phyloP scores from a whole-genome alignment of 768 basidiomycete species.

The Tubosaeta sp. region DNA sequence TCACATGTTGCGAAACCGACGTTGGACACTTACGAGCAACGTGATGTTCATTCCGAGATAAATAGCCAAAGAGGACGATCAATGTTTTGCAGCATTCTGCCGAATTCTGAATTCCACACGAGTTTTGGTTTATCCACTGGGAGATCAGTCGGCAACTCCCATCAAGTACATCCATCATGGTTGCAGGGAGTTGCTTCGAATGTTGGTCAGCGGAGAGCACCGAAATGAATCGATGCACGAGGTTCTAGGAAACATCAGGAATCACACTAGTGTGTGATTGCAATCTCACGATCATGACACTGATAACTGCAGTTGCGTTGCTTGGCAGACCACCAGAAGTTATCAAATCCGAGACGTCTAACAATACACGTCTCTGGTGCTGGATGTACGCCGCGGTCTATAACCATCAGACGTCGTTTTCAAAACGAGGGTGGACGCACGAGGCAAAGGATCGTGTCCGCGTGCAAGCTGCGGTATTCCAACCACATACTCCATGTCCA shows the following conservation, averaged over 20 bases:
- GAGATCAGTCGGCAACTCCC: conserved; percentile 17
- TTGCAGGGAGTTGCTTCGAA: conserved; percentile 14
- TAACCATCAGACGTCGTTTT: conserved; percentile 1
- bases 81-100: conserved; percentile 29
- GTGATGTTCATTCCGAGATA: conserved; percentile 19
- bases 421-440: conserved; percentile 33
- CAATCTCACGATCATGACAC: conserved; percentile 27
- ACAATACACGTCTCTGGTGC: conserved; percentile 25
- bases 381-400: conserved; percentile 56
- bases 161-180: conserved; percentile 16
- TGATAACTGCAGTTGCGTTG: conserved; percentile 12
- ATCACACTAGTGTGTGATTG: background rate
- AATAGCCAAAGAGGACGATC: conserved; percentile 22
- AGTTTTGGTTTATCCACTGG: conserved; percentile 22
- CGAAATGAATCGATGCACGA: conserved; percentile 21
- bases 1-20: background rate
- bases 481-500: conserved; percentile 68
- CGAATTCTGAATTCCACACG: conserved; percentile 25
- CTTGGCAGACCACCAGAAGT: background rate
- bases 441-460: conserved; percentile 45
- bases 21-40: conserved; percentile 12
- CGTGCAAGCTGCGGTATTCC: conserved; percentile 46
- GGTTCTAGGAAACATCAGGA: conserved; percentile 15
- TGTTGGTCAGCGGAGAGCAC: conserved; percentile 13
- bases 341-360: conserved; percentile 3